Base-by-base conservation (phyloP, 306 rosid species). In the Vigna hirtella region DNA sequence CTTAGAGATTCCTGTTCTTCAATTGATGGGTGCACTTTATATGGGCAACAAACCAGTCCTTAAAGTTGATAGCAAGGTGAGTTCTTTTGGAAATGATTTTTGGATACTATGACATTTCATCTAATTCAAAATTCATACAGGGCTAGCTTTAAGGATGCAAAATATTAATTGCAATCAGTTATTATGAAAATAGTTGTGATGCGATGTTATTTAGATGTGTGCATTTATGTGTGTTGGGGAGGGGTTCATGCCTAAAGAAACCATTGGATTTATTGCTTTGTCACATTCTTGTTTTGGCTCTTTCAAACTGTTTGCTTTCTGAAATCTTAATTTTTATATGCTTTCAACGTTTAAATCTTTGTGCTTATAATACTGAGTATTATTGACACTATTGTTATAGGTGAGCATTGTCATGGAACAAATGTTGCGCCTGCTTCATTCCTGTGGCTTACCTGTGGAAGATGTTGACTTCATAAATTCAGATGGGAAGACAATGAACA, bases 401-500 rank as follows among this genome's bases (percentile, higher is more conserved):
- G 98, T 95, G 59, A 89, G 98, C 97, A 88, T 95, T 80, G 98
- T 92, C 17, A 95, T 95, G 98, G 98, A 95, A 61, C 98, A 95
- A 87, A 95, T 95, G 97, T 74, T 92, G 80, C 89, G 93, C 69
- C 83, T 95, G 79, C 97, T 95, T 86, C 98, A 95, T 83, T 58
- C 85, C 45, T 92, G 98, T 80, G 98, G 98, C 20, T 86, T 95
- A 78, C 98, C 98, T 6, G 62, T 28, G 42, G 98, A 89, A 70
- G 98, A 95, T 66, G 89, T 91, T 9, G 98, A 95, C 85, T 92
- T 91, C 82, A 89, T 95, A 79, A 95, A 95, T 81, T 86, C 93
- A 76, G 97, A 95, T 73, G 98, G 98, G 79, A 89, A 86, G 91
- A 85, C 91, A 72, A 95, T 95, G 98, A 95, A 95, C 91, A 89